Evolutionary conservation across 2,329 filamentous ascomycete genomes (phyloP), one percentile per base, ranked within the genome.

Genomic region (Fusarium nematophilum): DNA sequence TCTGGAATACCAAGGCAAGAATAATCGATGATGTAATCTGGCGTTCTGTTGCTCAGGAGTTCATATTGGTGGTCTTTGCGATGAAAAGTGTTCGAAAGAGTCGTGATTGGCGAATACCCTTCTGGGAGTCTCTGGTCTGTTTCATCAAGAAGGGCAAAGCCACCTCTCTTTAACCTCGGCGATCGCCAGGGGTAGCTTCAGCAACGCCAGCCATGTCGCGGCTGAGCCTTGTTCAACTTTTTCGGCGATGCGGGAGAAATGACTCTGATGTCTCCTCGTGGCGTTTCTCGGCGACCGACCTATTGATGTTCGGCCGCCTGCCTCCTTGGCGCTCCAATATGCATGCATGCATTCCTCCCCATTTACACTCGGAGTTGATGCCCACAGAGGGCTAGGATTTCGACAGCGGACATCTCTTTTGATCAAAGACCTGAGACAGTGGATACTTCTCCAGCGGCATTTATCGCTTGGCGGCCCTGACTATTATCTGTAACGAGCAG

Each of bases 401-500:
- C 33, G 44, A 43, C 21, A 40, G 53, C 44, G 15, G 40, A 44
- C 30, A 34, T 53, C 23, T 48, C 49, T 53, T 43, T 51, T 43
- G 51, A 59, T 64, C 52, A 60, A 46, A 48, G 44, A 65, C 66
- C 58, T 68, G 64, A 67, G 66, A 68, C 66, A 64, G 64, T 65
- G 66, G 66, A 42, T 37, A 34, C 40, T 18, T 21, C 7, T 33
- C 11, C 18, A 15, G 37, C 40, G 47, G 17, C 21, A 40, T 36
- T 42, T 46, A 48, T 52, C 34, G 27, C 59, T 52, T 59, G 49
- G 47, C 45, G 14, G 37, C 11, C 40, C 40, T 38, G 42, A 14
- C 27, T 45, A 40, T 33, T n/a, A 30, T 45, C 44, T 59, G 39
- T 26, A 42, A 53, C 59, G 10, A 31, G 39, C 15, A 39, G 27